These are phyloP conservation scores for Daldinia sp. DNA, from an alignment of 2,329 filamentous ascomycete species.

Conservation along the genomic window DNA sequence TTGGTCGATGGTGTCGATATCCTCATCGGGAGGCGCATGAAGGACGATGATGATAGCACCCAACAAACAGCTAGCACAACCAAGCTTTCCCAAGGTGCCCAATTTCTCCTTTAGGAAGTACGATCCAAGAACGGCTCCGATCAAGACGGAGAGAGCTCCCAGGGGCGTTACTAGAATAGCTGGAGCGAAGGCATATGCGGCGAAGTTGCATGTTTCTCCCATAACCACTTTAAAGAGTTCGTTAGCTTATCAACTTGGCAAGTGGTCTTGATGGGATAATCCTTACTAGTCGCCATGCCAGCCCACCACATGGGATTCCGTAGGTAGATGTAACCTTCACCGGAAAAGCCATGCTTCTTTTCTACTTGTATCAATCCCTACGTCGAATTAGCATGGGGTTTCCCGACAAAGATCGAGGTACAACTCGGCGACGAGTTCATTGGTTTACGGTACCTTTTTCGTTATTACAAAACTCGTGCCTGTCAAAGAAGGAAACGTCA, in stretches of 20 bases:
- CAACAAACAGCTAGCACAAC: constrained; percentile 94
- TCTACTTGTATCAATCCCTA: constrained; percentile 90
- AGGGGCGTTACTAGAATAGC: constrained; percentile 98
- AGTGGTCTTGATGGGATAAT: constrained; percentile 18
- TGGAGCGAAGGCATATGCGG: constrained; percentile 96
- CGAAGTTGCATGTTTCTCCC: constrained; percentile 96
- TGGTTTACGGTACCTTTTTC: constrained; percentile 76
- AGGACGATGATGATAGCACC: constrained; percentile 97
- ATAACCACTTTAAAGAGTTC: constrained; percentile 72
- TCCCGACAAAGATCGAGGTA: constrained; percentile 1
- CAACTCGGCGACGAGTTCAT: constrained; percentile 7
- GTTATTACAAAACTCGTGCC: constrained; percentile 98
- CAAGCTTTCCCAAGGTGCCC: constrained; percentile 89
- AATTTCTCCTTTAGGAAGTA: constrained; percentile 93
- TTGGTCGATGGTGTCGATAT: constrained; percentile 89
- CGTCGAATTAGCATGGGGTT: constrained; percentile 25
- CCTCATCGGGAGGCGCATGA: constrained; percentile 92
- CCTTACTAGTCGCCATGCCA: constrained; percentile 85
- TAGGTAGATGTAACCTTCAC: constrained; percentile 93
- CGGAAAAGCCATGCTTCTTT: constrained; percentile 93
- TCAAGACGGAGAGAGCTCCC: constrained; percentile 91
- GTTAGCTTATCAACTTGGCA: constrained; percentile 23
- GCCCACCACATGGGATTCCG: constrained; percentile 98
- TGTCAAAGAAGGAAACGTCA: constrained; percentile 48
- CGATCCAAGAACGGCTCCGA: constrained; percentile 91